Base-by-base conservation (phyloP, 2,329 filamentous ascomycete genomes). In the Fusarium pseudocircinatum region DNA sequence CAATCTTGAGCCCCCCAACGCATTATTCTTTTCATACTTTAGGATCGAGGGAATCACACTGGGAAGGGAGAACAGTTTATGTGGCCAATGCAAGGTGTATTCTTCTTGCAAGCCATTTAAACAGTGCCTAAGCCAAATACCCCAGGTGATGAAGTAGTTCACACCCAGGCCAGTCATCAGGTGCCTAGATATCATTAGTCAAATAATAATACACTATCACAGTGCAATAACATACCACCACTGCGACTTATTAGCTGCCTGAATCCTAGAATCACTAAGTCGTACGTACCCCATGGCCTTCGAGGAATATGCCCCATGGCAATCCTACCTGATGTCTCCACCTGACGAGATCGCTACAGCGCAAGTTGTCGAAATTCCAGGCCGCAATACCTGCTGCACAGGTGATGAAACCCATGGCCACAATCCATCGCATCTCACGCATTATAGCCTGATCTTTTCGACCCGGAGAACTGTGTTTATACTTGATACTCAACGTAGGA, bases 151-250 rank as follows among this genome's bases (percentile, higher is more conserved):
- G 0, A 50, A 50, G 12, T 50, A 50, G 6, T 50, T 34, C 4
- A 50, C 47, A 5, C 47, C 47, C 8, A 50, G 12, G 0, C 47
- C 47, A 24, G 30, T 50, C 22, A 50, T 18, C 2, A 50, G 8
- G 47, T 50, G 47, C 47, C 47, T 50, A 50, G 8, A 24, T 7
- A 1, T 14, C 12, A 11, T 50, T 34, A 50, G 30, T 34, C 3
- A 20, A 20, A 20, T 6, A 14, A 5, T 0, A 0, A 4, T 3
- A 24, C 16, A 24, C 2, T 4, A 20, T 50, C 2, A 24, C 22
- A 2, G 4, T 34, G 16, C 22, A 50, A 7, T 24, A 14, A 11
- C 47, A 20, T 50, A 50, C 47, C 47, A 50, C 47, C 47, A 50
- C 47, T 50, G 2, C 12, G 4, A 34, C 8, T 34, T 14, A 22